Evolutionary conservation across 2,329 filamentous ascomycete species (phyloP).

Genomic region (Penicillium oxalicum): DNA sequence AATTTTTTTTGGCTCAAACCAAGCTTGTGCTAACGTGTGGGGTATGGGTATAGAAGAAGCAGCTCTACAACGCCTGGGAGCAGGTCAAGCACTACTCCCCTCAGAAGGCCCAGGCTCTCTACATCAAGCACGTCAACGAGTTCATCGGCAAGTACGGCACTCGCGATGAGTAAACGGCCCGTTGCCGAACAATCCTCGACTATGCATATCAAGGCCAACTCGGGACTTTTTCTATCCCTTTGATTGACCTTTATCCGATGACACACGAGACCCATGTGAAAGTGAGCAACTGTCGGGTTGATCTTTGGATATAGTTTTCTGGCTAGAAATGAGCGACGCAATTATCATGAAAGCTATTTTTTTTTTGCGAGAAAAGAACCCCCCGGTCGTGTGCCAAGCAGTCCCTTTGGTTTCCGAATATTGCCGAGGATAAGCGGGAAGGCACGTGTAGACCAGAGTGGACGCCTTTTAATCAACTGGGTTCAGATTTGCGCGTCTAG

Average conservation of each 20-base stretch:
- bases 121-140: slow-evolving; percentile 65
- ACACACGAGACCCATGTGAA: too few species aligned
- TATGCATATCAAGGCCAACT: not conserved
- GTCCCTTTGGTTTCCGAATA: not conserved
- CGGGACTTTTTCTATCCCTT: not conserved
- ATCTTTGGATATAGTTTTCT: not conserved
- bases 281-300: too few species aligned
- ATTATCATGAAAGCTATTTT: not conserved
- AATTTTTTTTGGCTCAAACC: too few species aligned
- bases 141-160: slow-evolving; percentile 63
- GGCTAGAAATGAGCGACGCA: slow-evolving; percentile 13
- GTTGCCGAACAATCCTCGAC: not conserved
- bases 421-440: slow-evolving; percentile 1
- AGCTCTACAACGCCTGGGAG: slow-evolving; percentile 75
- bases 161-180: slow-evolving; percentile 15
- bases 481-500: too few species aligned
- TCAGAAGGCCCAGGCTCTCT: slow-evolving; percentile 67
- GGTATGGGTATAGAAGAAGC: slow-evolving; percentile 56
- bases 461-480: too few species aligned
- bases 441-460: too few species aligned
- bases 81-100: slow-evolving; percentile 58
- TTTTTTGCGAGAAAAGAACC: too few species aligned
- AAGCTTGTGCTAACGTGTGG: too few species aligned
- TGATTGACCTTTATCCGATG: too few species aligned
- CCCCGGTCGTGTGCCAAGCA: too few species aligned